Base-by-base conservation (phyloP, 139 green algal species). In the Chlamydomonas schloesseri region DNA sequence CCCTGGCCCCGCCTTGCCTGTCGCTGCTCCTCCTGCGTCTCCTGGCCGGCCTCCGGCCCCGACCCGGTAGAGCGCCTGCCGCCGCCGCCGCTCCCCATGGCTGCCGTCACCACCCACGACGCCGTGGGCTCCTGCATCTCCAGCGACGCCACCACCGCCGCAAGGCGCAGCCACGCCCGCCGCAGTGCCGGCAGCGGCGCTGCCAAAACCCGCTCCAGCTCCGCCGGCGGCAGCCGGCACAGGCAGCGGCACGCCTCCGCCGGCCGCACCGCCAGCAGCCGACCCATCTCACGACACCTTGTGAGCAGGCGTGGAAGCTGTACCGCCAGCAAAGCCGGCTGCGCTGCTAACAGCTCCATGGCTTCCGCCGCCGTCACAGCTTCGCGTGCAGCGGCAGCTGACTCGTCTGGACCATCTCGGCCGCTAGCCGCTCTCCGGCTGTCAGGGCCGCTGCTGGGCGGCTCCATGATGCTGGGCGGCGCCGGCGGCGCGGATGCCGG, bases 321-420 rank as follows among this genome's bases (percentile, higher is more conserved):
- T 47, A 77, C 33, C 67, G 37, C 21, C 46, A 85, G 79, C 31
- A 85, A 26, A 26, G 65, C 79, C 6, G 79, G 79, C 79, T 85
- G 79, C 33, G 65, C 46, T 14, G 79, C 65, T 1, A 85, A 69
- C 24, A 85, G 65, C 65, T 3, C 1, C 33, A 47, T 11, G 33
- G 68, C 68, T 1, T 14, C 68, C 18, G 24, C 26, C 28, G 3
- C 42, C 17, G 77, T n/a, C 62, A 15, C 62, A n/a, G n/a, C 77
- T 21, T 20, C 18, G 60, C 13, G n/a, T n/a, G n/a, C n/a, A n/a
- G n/a, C n/a, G n/a, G n/a, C n/a, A n/a, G n/a, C n/a, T n/a, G n/a
- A n/a, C n/a, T n/a, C n/a, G n/a, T n/a, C n/a, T n/a, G n/a, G n/a
- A n/a, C n/a, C n/a, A n/a, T n/a, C n/a, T n/a, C n/a, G n/a, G n/a